Evolutionary conservation across 352 stramenopile genomes (phyloP).

Genomic region (Stephanocyclus meneghinianus): DNA sequence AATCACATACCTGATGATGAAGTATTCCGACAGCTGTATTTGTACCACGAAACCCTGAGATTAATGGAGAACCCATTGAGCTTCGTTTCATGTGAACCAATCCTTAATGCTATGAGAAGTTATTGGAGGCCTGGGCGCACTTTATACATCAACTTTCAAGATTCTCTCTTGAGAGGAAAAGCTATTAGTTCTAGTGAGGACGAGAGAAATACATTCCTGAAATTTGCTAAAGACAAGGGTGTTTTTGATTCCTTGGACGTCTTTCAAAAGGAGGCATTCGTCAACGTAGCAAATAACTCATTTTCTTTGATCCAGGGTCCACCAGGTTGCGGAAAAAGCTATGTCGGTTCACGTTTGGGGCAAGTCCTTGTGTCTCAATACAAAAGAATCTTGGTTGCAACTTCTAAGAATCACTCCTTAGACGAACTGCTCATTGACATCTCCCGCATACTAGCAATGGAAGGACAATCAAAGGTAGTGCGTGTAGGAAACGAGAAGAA

Average conservation of each 20-base stretch:
- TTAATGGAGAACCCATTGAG: background rate
- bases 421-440: too few species aligned
- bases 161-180: background rate
- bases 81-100: constrained; percentile 1
- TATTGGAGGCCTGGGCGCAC: background rate
- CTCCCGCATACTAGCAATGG: too few species aligned
- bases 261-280: background rate
- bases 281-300: background rate
- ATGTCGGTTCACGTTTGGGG: too few species aligned
- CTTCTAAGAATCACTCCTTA: too few species aligned
- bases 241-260: background rate
- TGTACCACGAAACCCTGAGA: background rate
- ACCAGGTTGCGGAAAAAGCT: background rate
- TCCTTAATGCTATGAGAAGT: constrained; percentile 5
- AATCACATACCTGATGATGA: constrained; percentile 1
- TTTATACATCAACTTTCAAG: background rate
- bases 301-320: background rate
- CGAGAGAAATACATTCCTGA: background rate
- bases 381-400: too few species aligned
- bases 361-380: too few species aligned
- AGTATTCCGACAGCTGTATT: background rate
- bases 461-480: too few species aligned
- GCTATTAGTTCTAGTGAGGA: background rate
- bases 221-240: background rate
- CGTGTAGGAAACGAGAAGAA: too few species aligned